Evolutionary conservation across 371 early-diverging fungal species (phyloP).

Genomic region (Apophysomyces trapeziformis): DNA sequence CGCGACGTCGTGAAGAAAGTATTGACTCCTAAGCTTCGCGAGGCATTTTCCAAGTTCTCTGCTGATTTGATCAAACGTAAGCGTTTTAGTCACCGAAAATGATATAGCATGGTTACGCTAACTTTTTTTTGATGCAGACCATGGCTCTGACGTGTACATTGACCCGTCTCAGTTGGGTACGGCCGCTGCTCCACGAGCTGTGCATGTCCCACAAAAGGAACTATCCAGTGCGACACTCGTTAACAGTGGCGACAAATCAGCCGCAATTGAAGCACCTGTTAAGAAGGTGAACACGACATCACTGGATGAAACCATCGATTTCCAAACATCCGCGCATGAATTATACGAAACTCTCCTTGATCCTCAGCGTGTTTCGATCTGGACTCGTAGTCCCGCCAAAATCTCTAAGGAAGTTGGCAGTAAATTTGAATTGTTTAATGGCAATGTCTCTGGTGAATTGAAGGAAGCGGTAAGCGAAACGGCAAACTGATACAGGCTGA

Average conservation of each 20-base stretch:
- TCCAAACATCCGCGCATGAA: constrained; percentile 87
- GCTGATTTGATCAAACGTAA: constrained; percentile 76
- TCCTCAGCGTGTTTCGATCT: constrained; percentile 70
- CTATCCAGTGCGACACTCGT: constrained; percentile 14
- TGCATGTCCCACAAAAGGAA: constrained; percentile 27
- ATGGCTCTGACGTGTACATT: constrained; percentile 92
- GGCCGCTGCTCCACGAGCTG: constrained; percentile 39
- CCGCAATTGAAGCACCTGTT: constrained; percentile 19
- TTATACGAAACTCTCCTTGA: constrained; percentile 83
- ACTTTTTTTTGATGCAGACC: constrained; percentile 41
- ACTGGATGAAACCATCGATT: constrained; percentile 77
- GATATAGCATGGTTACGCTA: background rate
- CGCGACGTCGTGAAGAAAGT: constrained; percentile 75
- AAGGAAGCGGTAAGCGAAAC: constrained; percentile 60
- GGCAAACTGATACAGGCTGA: background rate
- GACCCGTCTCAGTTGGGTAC: constrained; percentile 54
- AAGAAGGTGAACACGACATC: constrained; percentile 68
- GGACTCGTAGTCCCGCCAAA: constrained; percentile 79
- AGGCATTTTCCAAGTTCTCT: constrained; percentile 71
- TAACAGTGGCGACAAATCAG: background rate
- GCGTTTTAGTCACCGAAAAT: constrained; percentile 11
- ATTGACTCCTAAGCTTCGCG: constrained; percentile 65
- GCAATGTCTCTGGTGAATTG: constrained; percentile 86
- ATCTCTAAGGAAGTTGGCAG: constrained; percentile 60
- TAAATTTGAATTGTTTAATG: constrained; percentile 81